A percentile compares a stretch with the other conserved stretches of the same genome.
phyloP scores from a whole-genome alignment of 1,139 yeast genomes.

The Blastobotrys raffinosifermentans region DNA sequence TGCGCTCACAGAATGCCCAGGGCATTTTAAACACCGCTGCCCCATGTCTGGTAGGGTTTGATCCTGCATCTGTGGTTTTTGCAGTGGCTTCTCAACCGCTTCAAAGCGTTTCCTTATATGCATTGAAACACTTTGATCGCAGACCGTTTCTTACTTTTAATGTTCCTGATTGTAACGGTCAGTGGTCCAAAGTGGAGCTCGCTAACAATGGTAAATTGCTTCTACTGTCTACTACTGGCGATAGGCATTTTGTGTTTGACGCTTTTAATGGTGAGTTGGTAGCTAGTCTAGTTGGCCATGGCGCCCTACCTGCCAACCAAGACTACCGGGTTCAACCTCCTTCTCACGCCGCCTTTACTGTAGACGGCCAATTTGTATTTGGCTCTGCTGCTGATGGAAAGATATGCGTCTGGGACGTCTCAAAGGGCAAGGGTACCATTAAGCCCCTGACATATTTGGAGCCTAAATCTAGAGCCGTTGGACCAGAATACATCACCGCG shows the following conservation, averaged over 20 bases:
- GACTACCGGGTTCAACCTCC: constrained; percentile 9
- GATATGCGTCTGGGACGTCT: constrained; percentile 55
- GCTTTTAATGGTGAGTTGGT: constrained; percentile 61
- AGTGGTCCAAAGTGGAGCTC: constrained; percentile 70
- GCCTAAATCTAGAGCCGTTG: constrained; percentile 2
- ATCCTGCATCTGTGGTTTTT: constrained; percentile 77
- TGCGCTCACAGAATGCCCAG: constrained; percentile 40
- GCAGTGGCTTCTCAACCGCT: constrained; percentile 55
- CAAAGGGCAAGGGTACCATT: background rate
- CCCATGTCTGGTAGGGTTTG: constrained; percentile 61
- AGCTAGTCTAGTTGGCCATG: constrained; percentile 46
- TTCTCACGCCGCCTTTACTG: constrained; percentile 58
- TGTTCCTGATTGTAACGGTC: constrained; percentile 35
- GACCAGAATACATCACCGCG: constrained; percentile 53
- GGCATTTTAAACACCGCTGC: constrained; percentile 58
- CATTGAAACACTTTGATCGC: constrained; percentile 50
- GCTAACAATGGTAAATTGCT: constrained; percentile 74
- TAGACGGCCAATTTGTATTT: constrained; percentile 72
- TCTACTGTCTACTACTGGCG: constrained; percentile 55
- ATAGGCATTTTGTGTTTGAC: constrained; percentile 57
- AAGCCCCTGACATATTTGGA: constrained; percentile 2
- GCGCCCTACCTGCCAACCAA: constrained; percentile 1
- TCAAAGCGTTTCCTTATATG: constrained; percentile 54
- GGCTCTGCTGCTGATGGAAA: constrained; percentile 55
- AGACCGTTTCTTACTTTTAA: constrained; percentile 46